Base-by-base conservation (phyloP, 257 asterid genomes). In the Striga asiatica region DNA sequence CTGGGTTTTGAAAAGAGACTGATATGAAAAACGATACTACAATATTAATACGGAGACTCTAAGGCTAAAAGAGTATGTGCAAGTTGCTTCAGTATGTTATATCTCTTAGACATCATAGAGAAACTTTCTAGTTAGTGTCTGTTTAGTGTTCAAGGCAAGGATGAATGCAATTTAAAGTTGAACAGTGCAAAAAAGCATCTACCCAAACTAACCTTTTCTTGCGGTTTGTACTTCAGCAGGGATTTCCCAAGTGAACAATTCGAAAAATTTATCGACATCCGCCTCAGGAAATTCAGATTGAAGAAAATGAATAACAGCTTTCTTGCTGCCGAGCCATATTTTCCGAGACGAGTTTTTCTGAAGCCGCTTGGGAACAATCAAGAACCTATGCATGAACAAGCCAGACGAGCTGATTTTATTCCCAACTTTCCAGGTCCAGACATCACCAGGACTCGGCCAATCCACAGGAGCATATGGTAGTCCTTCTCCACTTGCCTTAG, bases 341-440 rank as follows among this genome's bases (percentile, higher is more conserved):
- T 72, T 47, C 58, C 50, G 59, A 27, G 35, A 41, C 14, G 78
- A 70, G 55, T 5, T 72, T 48, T 62, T 60, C 60, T 66, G 78
- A 41, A 72, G 71, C 18, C 74, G 62, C 37, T 53, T 4, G 1
- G 82, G 82, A 49, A 68, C 74, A 47, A 57, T 37, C 70, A 76
- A 62, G 63, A 34, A 72, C 27, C 78, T 28, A 19, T 72, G 72
- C 1, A 31, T 16, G 49, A 41, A 69, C 50, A 13, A 31, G 16
- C 82, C 82, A 1, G 47, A 32, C 6, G 41, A 39, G 21, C 12
- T 55, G 20, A 55, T 21, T 47, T 66, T 69, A 19, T 32, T 60
- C n/a, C 78, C 78, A 48, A 76, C 82, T 34, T 62, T 76, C 82
- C 82, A 76, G 17, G 71, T 41, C 82, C 78, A 76, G 28, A 69